These are phyloP conservation scores for Alternaria atra DNA, from an alignment of 2,329 filamentous ascomycete genomes.

Conservation along the genomic window DNA sequence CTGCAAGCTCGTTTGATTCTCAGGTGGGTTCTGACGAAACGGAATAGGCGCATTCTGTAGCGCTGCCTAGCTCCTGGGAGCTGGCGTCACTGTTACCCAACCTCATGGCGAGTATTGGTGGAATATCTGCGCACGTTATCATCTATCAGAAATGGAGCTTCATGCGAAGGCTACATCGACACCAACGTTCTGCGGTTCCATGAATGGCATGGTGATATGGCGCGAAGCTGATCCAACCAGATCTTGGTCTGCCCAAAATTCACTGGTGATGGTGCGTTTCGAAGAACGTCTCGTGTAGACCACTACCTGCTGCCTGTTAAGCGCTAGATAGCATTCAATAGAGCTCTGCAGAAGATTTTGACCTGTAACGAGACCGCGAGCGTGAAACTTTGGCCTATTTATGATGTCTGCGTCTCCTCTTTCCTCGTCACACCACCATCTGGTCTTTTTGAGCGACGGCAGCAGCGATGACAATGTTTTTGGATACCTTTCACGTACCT, in stretches of 20 bases:
- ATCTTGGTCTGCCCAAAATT: constrained; percentile 11
- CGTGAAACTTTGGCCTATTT: constrained; percentile 21
- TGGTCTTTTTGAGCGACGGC: constrained; percentile 7
- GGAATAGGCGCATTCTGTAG: constrained; percentile 5
- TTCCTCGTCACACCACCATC: constrained; percentile 12
- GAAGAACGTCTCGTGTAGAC: constrained; percentile 9
- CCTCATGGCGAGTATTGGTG: constrained; percentile 11
- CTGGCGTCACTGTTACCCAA: constrained; percentile 13
- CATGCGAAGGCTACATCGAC: constrained; percentile 19
- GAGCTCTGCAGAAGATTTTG: constrained; percentile 14
- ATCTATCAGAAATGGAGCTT: constrained; percentile 15
- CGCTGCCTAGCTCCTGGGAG: constrained; percentile 11
- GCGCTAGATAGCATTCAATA: constrained; percentile 10
- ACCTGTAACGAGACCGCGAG: constrained; percentile 8
- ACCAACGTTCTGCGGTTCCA: constrained; percentile 8
- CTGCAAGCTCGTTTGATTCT: too few relatives aligned
- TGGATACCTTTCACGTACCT: constrained; percentile 11
- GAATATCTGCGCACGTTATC: constrained; percentile 7
- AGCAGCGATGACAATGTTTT: constrained; percentile 17
- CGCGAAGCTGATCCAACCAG: constrained; percentile 15
- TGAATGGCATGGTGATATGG: constrained; percentile 4
- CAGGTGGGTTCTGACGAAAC: constrained; percentile 16
- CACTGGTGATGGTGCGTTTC: constrained; percentile 13
- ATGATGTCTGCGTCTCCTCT: constrained; percentile 16
- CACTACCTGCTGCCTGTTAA: constrained; percentile 12